Evolutionary conservation across 2,329 filamentous ascomycete genomes (phyloP), one percentile per base, ranked within the genome.

Genomic region (Diaporthe amygdali): DNA sequence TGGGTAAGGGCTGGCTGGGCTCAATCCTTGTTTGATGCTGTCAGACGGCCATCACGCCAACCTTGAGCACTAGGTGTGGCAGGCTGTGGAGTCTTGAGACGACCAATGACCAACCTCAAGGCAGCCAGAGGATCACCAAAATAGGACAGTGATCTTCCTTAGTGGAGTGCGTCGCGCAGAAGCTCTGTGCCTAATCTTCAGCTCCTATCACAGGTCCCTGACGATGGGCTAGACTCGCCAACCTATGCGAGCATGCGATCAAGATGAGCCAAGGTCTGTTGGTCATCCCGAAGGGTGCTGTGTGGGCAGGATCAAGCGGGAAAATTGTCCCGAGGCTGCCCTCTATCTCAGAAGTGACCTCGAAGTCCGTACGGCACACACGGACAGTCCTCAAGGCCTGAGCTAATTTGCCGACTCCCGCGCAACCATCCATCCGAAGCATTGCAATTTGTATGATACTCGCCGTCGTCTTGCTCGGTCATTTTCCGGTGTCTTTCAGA

Each of bases 1-100:
- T 68, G 66, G 66, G 66, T 59, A 68, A 68, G 66, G 66, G 66
- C 66, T 54, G 51, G 14, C 17, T 49, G 25, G 51, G 59, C 17
- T 20, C 22, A 27, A 25, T 27, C 37, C 27, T 39, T 25, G 22
- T 27, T 44, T 14, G 41, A 25, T 34, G 52, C 52, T 34, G 52
- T 68, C 66, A 68, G 52, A 59, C 66, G 37, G 27, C 66, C 41
- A n/a, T 47, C 41, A 46, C 44, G 15, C 41, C 66, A 59, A 54
- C 52, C 54, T 68, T 55, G 34, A 59, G 41, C 32, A 37, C 34
- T 27, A 49, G 27, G 54, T 41, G 66, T 68, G 66, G 52, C 66
- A 47, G 52, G 52, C n/a, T 39, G n/a, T 47, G n/a, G 9, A 39
- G 37, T 25, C 5, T 25, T n/a, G 12, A 15, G 64, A 12, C 15